Conservation (phyloP, 2,329 filamentous ascomycete genomes). For the Curvularia sp. region DNA sequence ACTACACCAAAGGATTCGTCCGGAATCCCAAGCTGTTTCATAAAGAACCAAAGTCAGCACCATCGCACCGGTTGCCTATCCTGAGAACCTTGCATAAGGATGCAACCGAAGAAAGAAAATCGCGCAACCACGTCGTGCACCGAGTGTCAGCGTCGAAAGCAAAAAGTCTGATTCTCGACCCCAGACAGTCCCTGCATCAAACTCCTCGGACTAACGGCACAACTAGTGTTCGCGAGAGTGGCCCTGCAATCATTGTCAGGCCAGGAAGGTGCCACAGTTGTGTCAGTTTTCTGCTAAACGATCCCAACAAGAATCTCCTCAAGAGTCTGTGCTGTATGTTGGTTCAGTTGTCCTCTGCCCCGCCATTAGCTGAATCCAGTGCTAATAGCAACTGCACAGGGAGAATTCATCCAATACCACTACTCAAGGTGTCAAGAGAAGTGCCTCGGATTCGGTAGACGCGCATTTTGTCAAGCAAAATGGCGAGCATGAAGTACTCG, state of each 20-base stretch:
- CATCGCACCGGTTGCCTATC: neutral
- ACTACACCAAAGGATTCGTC: conserved; percentile 12
- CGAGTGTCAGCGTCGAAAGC: conserved; percentile 60
- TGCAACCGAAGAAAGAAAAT: conserved; percentile 37
- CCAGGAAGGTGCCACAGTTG: conserved; percentile 57
- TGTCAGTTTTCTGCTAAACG: conserved; percentile 55
- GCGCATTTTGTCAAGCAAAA: conserved; percentile 8
- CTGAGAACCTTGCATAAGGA: conserved; percentile 8
- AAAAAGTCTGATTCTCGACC: conserved; percentile 51
- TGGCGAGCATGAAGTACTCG: conserved; percentile 20
- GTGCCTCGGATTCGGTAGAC: conserved; percentile 20
- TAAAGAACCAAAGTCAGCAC: neutral
- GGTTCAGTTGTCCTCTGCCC: neutral
- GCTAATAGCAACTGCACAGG: conserved; percentile 19
- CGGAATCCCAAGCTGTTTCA: conserved; percentile 5
- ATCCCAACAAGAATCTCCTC: conserved; percentile 27
- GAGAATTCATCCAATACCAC: conserved; percentile 21
- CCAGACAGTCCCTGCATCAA: conserved; percentile 13
- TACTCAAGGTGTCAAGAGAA: conserved; percentile 32
- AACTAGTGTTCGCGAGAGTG: conserved; percentile 58
- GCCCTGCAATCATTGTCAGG: conserved; percentile 60
- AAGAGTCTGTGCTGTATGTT: conserved; percentile 31
- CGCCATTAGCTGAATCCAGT: neutral
- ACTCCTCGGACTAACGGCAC: conserved; percentile 22
- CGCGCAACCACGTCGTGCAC: conserved; percentile 50